Conservation (phyloP, 148 eudicot genomes). For the Chenopodium formosanum region DNA sequence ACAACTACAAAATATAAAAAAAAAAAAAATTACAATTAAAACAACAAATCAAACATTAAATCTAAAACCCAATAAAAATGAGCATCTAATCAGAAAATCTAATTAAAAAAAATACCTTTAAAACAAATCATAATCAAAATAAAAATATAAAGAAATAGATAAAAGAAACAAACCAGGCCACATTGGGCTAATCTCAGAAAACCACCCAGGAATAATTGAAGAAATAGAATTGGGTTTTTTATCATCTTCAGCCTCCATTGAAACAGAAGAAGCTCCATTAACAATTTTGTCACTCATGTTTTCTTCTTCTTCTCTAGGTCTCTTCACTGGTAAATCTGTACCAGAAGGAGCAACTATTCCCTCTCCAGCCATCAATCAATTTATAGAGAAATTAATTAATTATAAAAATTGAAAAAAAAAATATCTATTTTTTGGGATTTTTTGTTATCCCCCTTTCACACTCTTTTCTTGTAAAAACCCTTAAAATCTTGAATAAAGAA, state of each 20-base stretch:
- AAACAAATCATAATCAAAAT: not conserved
- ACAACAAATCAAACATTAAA: not conserved
- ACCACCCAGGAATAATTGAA: slow-evolving; percentile 88
- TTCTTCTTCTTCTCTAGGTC: slow-evolving; percentile 40
- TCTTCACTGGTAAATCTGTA: slow-evolving; percentile 47
- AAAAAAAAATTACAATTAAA: not conserved
- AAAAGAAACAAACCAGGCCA: slow-evolving; percentile 77
- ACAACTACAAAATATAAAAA: not conserved
- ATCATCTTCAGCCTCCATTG: slow-evolving; percentile 24
- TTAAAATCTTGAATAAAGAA: not conserved
- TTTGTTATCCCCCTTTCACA: not conserved
- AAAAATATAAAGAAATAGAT: not conserved
- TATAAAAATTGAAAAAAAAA: too few species aligned
- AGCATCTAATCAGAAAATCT: not conserved
- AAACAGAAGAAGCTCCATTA: slow-evolving; percentile 23
- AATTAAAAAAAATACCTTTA: not conserved
- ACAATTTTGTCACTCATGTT: slow-evolving; percentile 22
- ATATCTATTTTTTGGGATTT: not conserved
- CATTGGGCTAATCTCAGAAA: slow-evolving; percentile 97
- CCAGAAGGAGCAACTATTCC: slow-evolving; percentile 21
- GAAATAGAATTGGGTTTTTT: slow-evolving; percentile 37
- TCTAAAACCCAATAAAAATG: not conserved
- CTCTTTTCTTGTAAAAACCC: slow-evolving; percentile 1
- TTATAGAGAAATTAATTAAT: not conserved
- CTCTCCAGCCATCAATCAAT: slow-evolving; percentile 42